Evolutionary conservation across 192 early-diverging fungal genomes (phyloP).

Genomic region (Coemansia sp.): DNA sequence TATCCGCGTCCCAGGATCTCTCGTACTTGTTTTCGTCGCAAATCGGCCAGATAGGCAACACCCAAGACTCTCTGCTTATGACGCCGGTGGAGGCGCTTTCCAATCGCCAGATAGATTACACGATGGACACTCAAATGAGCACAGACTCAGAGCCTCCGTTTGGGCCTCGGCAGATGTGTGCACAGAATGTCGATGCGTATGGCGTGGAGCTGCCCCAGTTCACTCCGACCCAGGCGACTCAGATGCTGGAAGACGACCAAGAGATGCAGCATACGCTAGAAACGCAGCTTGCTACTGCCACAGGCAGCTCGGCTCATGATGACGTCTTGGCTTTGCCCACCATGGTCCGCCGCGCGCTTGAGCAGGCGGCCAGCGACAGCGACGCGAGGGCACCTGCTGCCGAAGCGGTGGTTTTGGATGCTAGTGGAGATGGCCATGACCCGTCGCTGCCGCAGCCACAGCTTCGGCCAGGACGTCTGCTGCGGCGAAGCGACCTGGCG

Average conservation of each 20-base stretch:
- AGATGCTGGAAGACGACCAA: conserved; percentile 3
- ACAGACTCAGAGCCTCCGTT: too few relatives aligned
- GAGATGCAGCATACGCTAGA: conserved; percentile 10
- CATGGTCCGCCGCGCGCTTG: conserved; percentile 29
- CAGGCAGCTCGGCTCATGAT: background rate
- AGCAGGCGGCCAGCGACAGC: background rate
- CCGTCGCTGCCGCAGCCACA: background rate
- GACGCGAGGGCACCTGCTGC: background rate
- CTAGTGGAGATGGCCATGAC: background rate
- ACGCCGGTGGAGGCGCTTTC: conserved; percentile 17
- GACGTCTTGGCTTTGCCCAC: conserved; percentile 7
- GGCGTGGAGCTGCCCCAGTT: background rate
- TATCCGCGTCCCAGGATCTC: conserved; percentile 23
- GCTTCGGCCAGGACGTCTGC: background rate
- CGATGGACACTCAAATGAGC: background rate
- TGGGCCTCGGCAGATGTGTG: too few relatives aligned
- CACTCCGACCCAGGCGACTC: conserved; percentile 16
- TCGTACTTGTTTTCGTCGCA: conserved; percentile 24
- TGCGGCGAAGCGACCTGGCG: background rate
- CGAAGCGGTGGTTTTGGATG: background rate
- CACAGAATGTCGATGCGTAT: background rate
- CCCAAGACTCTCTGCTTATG: conserved; percentile 47
- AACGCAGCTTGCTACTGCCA: conserved; percentile 12
- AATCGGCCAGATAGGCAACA: conserved; percentile 9
- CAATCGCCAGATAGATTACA: background rate